Percentiles rank a stretch among this genome's conserved stretches.
phyloP scores from a whole-genome alignment of 345 rosid species.

The Rhodomyrtus tomentosa region DNA sequence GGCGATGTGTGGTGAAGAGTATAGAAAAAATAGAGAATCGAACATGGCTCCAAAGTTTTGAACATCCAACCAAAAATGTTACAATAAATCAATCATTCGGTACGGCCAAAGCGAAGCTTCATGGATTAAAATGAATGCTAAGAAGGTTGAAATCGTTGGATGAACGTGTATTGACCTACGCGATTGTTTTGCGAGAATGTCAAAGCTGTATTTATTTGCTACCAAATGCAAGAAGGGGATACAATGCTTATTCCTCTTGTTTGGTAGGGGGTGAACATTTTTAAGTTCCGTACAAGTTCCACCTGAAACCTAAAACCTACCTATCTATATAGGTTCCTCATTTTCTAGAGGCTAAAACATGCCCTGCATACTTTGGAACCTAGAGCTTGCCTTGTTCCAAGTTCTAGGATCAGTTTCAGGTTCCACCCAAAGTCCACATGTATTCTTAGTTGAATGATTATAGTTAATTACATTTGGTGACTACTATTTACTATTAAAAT shows the following conservation, averaged over 20 bases:
- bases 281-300: too few relatives aligned
- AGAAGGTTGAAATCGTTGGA: background rate
- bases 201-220: background rate
- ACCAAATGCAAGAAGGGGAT: slow-evolving; percentile 42
- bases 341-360: too few relatives aligned
- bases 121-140: background rate
- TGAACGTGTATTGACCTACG: background rate
- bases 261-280: too few relatives aligned
- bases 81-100: background rate
- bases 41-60: background rate
- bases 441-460: too few relatives aligned
- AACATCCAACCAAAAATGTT: background rate
- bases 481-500: too few relatives aligned
- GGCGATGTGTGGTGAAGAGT: background rate
- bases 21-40: background rate
- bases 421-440: too few relatives aligned
- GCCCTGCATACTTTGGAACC: too few relatives aligned
- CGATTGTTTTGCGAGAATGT: background rate
- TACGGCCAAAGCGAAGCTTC: background rate
- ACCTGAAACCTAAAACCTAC: too few relatives aligned
- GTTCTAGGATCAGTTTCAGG: too few relatives aligned
- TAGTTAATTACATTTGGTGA: too few relatives aligned
- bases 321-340: too few relatives aligned
- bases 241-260: slow-evolving; percentile 14
- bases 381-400: too few relatives aligned